Conservation (phyloP, 1,139 yeast genomes). For the Pichia sp. region DNA sequence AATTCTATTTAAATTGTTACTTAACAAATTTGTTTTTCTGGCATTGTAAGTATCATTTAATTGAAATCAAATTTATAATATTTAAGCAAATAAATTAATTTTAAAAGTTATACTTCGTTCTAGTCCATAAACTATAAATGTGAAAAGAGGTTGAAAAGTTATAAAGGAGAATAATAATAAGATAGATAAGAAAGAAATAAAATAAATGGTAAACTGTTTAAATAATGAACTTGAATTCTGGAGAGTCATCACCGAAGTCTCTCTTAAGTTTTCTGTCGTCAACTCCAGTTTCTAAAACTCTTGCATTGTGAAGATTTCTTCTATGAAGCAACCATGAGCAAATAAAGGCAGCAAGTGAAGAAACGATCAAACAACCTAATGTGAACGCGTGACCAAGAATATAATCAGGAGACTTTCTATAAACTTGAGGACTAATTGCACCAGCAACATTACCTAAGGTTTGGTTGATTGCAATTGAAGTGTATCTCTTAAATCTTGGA, state of each 20-base stretch:
- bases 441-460: constrained; percentile 14
- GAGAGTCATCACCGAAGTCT: constrained; percentile 11
- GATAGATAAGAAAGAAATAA: neutral
- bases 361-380: constrained; percentile 10
- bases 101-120: too few species aligned
- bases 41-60: too few species aligned
- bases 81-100: too few species aligned
- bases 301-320: constrained; percentile 9
- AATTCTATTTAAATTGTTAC: neutral
- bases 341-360: constrained; percentile 1
- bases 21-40: too few species aligned
- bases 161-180: too few species aligned
- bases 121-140: too few species aligned
- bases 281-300: constrained; percentile 10
- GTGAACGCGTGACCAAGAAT: constrained; percentile 14
- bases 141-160: neutral
- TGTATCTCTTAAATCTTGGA: constrained; percentile 12
- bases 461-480: constrained; percentile 11
- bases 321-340: constrained; percentile 8
- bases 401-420: constrained; percentile 10
- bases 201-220: neutral
- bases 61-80: too few species aligned
- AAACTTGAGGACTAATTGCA: constrained; percentile 14
- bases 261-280: constrained; percentile 11
- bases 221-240: constrained; percentile 10